Percentiles rank a stretch among this genome's conserved stretches.
phyloP scores from a whole-genome alignment of 345 rosid species.

The Sapria himalayana region DNA sequence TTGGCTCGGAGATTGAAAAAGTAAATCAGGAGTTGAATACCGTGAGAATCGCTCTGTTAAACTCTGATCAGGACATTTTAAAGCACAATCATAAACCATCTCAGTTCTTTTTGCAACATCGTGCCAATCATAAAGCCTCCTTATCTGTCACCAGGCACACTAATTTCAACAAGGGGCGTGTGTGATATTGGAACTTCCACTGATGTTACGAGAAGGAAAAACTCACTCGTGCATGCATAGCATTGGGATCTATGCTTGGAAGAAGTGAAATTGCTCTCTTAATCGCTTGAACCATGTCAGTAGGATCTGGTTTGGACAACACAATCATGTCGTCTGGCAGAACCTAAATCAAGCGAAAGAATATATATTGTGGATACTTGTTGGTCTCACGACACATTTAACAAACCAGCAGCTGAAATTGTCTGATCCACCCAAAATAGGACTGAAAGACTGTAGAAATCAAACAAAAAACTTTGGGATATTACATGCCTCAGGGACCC shows the following conservation, averaged over 20 bases:
- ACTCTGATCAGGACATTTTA: conserved; percentile 43
- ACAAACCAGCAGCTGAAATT: background rate
- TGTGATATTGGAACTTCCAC: too few relatives aligned
- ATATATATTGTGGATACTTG: too few relatives aligned
- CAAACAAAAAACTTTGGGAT: background rate
- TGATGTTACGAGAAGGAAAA: too few relatives aligned
- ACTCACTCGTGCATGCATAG: conserved; percentile 74
- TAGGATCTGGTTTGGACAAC: conserved; percentile 87
- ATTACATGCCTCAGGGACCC: conserved; percentile 78
- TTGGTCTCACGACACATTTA: too few relatives aligned
- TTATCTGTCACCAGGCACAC: conserved; percentile 32
- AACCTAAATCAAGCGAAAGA: conserved; percentile 25
- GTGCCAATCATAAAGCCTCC: conserved; percentile 77
- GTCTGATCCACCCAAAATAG: too few relatives aligned
- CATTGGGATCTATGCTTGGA: conserved; percentile 64
- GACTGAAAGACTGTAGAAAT: background rate
- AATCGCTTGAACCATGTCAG: conserved; percentile 71
- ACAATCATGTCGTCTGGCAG: conserved; percentile 95
- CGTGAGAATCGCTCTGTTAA: conserved; percentile 41
- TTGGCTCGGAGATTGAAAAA: background rate
- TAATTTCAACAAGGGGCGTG: too few relatives aligned
- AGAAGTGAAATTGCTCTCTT: conserved; percentile 60
- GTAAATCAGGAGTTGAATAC: conserved; percentile 14
- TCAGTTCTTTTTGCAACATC: conserved; percentile 91
- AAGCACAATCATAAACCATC: conserved; percentile 62